Percentiles rank a stretch among this genome's conserved stretches.
Evolutionary conservation across 2,329 filamentous ascomycete species (phyloP).

Genomic region (Epichloe hybrida): DNA sequence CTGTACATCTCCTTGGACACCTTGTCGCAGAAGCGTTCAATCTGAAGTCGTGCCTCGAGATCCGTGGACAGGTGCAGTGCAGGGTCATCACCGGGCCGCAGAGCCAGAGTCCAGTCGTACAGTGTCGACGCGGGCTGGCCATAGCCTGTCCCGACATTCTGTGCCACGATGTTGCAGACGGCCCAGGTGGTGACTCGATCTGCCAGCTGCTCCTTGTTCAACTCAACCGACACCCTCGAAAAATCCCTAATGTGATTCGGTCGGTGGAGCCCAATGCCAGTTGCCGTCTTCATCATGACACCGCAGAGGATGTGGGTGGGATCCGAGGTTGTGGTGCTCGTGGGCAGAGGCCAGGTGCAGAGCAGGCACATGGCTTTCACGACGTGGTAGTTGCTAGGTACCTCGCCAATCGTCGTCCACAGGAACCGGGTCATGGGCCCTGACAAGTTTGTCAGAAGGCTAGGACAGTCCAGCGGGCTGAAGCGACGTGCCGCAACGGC

Average conservation of each 20-base stretch:
- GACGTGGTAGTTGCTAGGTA: slow-evolving; percentile 66
- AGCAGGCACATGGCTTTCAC: slow-evolving; percentile 70
- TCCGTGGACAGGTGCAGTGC: slow-evolving; percentile 46
- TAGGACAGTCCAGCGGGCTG: slow-evolving; percentile 38
- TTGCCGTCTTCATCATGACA: slow-evolving; percentile 78
- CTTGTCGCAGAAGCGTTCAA: slow-evolving; percentile 65
- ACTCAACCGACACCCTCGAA: slow-evolving; percentile 57
- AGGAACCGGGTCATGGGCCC: slow-evolving; percentile 56
- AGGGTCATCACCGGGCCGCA: slow-evolving; percentile 44
- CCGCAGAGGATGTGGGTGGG: slow-evolving; percentile 72
- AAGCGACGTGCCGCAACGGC: slow-evolving; percentile 63
- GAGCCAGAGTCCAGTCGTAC: slow-evolving; percentile 60
- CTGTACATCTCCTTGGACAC: slow-evolving; percentile 70
- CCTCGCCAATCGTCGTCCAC: slow-evolving; percentile 65
- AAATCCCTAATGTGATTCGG: slow-evolving; percentile 77
- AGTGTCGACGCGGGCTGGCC: slow-evolving; percentile 67
- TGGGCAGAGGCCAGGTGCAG: slow-evolving; percentile 72
- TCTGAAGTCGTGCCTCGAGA: slow-evolving; percentile 53
- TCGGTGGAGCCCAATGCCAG: slow-evolving; percentile 68
- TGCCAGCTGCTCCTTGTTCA: slow-evolving; percentile 66
- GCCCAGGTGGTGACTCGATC: slow-evolving; percentile 74
- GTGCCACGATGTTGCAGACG: slow-evolving; percentile 72
- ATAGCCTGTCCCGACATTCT: slow-evolving; percentile 70
- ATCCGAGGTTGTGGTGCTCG: slow-evolving; percentile 67
- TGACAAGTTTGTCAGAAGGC: slow-evolving; percentile 53